phyloP scores from a whole-genome alignment of 2,329 filamentous ascomycete species.

The Penicillium sp. region DNA sequence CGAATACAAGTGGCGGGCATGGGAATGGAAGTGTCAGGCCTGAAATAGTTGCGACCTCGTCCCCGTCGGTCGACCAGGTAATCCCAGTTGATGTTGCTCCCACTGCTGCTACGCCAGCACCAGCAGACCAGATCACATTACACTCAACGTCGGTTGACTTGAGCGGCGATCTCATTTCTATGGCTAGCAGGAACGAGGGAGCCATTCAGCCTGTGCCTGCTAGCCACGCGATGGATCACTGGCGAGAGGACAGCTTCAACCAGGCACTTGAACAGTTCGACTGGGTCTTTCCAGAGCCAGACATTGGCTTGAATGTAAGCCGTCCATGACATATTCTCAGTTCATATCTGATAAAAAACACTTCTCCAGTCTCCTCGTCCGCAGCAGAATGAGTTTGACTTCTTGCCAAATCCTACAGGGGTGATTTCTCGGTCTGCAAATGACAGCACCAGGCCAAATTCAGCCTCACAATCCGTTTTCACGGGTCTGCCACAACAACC shows the following conservation, averaged over 20 bases:
- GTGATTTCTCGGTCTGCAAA: no score
- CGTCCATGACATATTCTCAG: not conserved
- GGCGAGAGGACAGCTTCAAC: slow-evolving; percentile 4
- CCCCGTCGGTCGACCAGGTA: not conserved
- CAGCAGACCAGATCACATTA: not conserved
- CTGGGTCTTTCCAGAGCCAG: slow-evolving; percentile 20
- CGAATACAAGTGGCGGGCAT: not conserved
- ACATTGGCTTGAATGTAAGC: slow-evolving; percentile 30
- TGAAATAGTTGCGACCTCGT: not conserved
- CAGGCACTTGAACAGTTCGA: slow-evolving; percentile 11
- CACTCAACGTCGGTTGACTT: slow-evolving; percentile 1
- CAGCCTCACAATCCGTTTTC: no score
- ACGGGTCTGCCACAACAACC: no score
- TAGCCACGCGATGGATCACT: no score
- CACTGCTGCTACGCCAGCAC: not conserved
- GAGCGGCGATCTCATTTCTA: slow-evolving; percentile 1
- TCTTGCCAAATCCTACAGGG: no score
- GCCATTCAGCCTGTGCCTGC: no score
- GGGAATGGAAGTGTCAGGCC: not conserved
- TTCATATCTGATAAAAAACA: no score
- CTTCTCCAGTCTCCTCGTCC: no score
- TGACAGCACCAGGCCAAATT: no score
- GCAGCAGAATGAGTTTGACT: no score
- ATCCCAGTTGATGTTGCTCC: no score
- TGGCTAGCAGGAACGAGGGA: not conserved